Evolutionary conservation across 1,284 basidiomycete genomes (phyloP).

Genomic region (Ganoderma meredithae): DNA sequence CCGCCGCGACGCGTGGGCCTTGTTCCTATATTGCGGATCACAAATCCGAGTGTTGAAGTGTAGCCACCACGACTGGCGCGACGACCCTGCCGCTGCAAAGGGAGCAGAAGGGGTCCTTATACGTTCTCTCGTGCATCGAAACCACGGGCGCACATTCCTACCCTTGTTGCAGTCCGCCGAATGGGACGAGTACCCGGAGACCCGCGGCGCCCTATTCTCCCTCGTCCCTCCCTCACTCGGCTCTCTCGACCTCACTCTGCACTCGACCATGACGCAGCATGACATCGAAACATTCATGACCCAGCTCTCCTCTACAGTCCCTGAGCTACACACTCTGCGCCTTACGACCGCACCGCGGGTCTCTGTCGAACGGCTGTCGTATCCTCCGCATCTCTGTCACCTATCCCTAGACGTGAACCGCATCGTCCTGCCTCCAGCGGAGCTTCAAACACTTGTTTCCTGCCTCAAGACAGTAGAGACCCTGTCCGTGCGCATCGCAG

Average conservation of each 20-base stretch:
- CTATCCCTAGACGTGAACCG: not conserved
- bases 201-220: not conserved
- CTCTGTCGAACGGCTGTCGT: not conserved
- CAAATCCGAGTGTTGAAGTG: not conserved
- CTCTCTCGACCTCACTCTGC: slow-evolving; percentile 2
- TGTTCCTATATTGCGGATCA: not conserved
- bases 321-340: not conserved
- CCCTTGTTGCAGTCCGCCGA: not conserved
- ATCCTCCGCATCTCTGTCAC: not conserved
- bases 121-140: not conserved
- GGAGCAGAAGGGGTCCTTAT: not conserved
- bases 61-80: slow-evolving; percentile 1
- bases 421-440: not conserved
- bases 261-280: not conserved
- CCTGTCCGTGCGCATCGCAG: not conserved
- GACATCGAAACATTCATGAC: not conserved
- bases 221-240: not conserved
- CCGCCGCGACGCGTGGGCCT: not conserved
- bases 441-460: not conserved
- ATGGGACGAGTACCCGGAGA: slow-evolving; percentile 4
- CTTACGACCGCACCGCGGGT: not conserved
- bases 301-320: not conserved
- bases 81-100: not conserved
- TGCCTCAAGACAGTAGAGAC: not conserved
- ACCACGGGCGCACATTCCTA: not conserved